Evolutionary conservation across 805 yeast genomes (phyloP).

Genomic region (Ogataea parapolymorpha): DNA sequence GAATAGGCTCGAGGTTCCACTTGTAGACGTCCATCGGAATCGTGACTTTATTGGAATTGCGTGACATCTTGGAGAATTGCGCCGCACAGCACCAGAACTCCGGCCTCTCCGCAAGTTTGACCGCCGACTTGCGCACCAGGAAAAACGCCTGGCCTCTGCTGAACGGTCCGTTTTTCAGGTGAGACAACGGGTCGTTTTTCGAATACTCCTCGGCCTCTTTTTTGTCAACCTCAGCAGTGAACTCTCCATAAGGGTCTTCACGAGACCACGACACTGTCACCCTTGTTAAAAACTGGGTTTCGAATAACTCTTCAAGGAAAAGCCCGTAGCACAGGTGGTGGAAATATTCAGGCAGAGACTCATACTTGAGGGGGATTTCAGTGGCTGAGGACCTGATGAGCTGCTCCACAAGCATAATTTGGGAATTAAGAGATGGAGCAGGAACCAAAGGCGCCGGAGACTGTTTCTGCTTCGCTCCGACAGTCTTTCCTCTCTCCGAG

Average conservation of each 20-base stretch:
- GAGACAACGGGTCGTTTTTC: constrained; percentile 49
- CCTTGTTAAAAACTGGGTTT: constrained; percentile 43
- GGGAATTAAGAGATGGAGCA: background rate
- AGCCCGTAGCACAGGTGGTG: constrained; percentile 58
- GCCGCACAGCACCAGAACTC: constrained; percentile 61
- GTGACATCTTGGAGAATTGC: constrained; percentile 29
- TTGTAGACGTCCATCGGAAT: constrained; percentile 50
- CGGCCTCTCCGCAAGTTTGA: constrained; percentile 30
- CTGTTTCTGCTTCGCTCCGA: too few relatives aligned
- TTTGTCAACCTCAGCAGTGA: constrained; percentile 40
- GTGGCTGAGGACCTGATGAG: constrained; percentile 19
- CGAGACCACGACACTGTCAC: constrained; percentile 44
- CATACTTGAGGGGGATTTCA: constrained; percentile 34
- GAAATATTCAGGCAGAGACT: constrained; percentile 49
- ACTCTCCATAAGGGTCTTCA: constrained; percentile 31
- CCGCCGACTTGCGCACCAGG: constrained; percentile 43
- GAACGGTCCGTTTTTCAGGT: constrained; percentile 58
- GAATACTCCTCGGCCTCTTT: constrained; percentile 47
- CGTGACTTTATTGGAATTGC: constrained; percentile 20
- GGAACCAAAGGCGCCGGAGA: too few relatives aligned
- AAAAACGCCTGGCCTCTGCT: constrained; percentile 55
- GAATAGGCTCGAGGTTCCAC: constrained; percentile 47
- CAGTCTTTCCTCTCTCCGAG: too few relatives aligned
- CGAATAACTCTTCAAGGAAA: constrained; percentile 58
- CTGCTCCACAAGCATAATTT: constrained; percentile 11